Base-by-base conservation (phyloP, 2,329 filamentous ascomycete genomes). In the Phoma sp. region DNA sequence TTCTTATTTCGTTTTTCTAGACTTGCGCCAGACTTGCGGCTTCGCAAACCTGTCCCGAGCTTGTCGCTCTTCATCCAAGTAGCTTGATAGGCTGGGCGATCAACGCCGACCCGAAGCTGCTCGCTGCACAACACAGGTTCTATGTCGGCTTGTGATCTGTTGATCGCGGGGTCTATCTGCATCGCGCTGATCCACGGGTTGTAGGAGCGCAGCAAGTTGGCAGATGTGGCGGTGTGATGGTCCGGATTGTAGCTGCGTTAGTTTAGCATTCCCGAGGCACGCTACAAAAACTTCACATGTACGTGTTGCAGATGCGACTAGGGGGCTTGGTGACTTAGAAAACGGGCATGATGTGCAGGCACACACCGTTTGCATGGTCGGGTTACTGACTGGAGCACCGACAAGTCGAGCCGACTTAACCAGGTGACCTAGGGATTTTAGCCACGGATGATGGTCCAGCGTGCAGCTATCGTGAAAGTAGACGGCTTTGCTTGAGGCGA, bases 181-280 rank as follows among this genome's bases (percentile, higher is more conserved):
- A 32, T 23, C 26, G 5, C 23, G 51, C 26, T 36, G 38, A 39
- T 48, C 38, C 20, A 38, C 32, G 26, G 30, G 29, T 28, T 39
- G 29, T 39, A 15, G n/a, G n/a, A n/a, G 2, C 21, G 29, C 25
- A 32, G 23, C 15, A 40, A 26, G n/a, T n/a, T 5, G 28, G 42
- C 40, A 39, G 17, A 18, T 49, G 51, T 49, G 45, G 45, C 51
- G 51, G 51, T 54, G 51, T 54, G 51, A 49, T 40, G 45, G 46
- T 25, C 51, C 21, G 23, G 9, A 49, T 30, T 15, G 34, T 34
- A 39, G 51, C 45, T 45, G 46, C 51, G 45, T 54, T 49, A 48
- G 50, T 42, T 38, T 17, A 53, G 43, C 43, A 48, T 34, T 48
- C 43, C 45, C 43, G 38, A 43, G 43, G 51, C 26, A 47, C 42